Conservation (phyloP, 75 land plant genomes). For the Larix kaempferi region DNA sequence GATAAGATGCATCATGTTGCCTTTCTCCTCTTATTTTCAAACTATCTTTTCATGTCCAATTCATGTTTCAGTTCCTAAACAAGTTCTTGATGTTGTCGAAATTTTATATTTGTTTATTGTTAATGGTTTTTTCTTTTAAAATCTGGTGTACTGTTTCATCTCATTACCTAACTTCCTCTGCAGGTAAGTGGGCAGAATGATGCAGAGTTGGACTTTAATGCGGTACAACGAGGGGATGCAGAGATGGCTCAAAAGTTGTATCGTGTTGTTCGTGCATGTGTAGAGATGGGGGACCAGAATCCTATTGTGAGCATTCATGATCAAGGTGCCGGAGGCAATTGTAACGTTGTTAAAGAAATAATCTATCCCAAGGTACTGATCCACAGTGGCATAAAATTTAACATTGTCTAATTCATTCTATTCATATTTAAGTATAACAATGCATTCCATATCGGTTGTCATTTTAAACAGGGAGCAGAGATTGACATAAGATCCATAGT, state of each 20-base stretch:
- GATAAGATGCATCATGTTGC: too few relatives aligned
- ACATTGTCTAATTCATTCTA: neutral
- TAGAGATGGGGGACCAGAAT: constrained; percentile 87
- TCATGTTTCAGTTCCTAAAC: too few relatives aligned
- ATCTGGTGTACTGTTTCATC: too few relatives aligned
- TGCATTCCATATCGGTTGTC: neutral
- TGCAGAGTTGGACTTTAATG: constrained; percentile 97
- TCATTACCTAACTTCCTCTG: neutral
- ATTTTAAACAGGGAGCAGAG: constrained; percentile 61
- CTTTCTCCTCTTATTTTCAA: too few relatives aligned
- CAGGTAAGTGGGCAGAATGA: constrained; percentile 91
- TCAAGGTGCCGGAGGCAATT: constrained; percentile 98
- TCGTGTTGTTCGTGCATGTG: constrained; percentile 86
- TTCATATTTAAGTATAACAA: neutral
- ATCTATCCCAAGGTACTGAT: constrained; percentile 71
- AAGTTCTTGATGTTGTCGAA: too few relatives aligned
- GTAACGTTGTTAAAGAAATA: constrained; percentile 97
- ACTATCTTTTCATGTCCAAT: too few relatives aligned
- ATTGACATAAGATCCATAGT: constrained; percentile 86
- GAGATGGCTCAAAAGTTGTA: constrained; percentile 99
- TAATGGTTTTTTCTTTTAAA: neutral
- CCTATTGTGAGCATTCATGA: constrained; percentile 98
- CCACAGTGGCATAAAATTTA: neutral
- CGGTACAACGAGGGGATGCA: constrained; percentile 98
- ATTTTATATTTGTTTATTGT: neutral